Evolutionary conservation across 768 basidiomycete genomes (phyloP).

Genomic region (Gymnopilus junonius): DNA sequence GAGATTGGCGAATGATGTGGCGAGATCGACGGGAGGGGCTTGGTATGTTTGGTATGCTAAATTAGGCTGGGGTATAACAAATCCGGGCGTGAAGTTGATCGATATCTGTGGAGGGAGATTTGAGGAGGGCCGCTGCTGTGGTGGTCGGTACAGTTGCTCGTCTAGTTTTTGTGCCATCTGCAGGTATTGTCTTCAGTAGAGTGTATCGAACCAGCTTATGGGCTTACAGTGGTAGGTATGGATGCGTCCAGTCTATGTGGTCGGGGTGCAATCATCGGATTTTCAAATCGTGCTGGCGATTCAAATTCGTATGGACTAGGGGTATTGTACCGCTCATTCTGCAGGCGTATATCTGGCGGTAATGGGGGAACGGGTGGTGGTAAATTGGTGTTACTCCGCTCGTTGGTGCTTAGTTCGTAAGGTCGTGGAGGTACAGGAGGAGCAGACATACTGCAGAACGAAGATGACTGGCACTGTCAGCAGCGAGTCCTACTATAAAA

Average conservation of each 20-base stretch:
- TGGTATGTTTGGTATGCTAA: constrained; percentile 24
- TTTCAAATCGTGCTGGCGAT: constrained; percentile 54
- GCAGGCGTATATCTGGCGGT: constrained; percentile 27
- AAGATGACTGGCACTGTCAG: neutral
- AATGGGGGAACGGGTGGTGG: neutral
- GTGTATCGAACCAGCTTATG: neutral
- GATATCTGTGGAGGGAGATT: constrained; percentile 15
- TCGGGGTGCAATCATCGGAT: constrained; percentile 66
- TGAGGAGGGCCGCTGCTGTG: constrained; percentile 4
- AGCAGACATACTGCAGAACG: constrained; percentile 1
- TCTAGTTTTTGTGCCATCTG: constrained; percentile 72
- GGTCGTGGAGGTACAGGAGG: constrained; percentile 37
- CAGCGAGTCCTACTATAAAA: neutral
- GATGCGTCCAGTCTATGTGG: constrained; percentile 66
- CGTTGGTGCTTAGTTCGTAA: constrained; percentile 13
- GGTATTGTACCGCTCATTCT: constrained; percentile 27
- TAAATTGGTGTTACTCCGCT: neutral
- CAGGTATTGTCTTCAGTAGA: neutral
- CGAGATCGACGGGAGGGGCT: constrained; percentile 23
- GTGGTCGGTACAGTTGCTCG: constrained; percentile 35
- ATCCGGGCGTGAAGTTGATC: constrained; percentile 31
- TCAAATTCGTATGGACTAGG: constrained; percentile 33
- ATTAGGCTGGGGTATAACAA: constrained; percentile 21
- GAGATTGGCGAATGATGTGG: constrained; percentile 27
- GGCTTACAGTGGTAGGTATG: constrained; percentile 66